Evolutionary conservation across 768 basidiomycete species (phyloP).

Genomic region (Strobilomyces echinocephalus): DNA sequence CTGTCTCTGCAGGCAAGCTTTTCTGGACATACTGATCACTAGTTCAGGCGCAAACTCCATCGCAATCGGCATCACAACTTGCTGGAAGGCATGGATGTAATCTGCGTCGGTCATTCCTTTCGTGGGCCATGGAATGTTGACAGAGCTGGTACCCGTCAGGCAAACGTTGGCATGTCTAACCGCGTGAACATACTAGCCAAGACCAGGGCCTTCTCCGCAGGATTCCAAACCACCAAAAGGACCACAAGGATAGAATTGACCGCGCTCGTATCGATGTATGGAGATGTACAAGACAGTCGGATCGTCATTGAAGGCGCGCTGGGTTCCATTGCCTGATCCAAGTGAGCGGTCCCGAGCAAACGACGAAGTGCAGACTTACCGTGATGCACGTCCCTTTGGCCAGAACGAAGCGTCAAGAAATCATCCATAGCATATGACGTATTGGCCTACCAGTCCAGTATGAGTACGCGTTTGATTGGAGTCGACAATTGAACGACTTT

Average conservation of each 20-base stretch:
- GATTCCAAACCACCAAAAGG: slow-evolving; percentile 85
- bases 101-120: slow-evolving; percentile 90
- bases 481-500: slow-evolving; percentile 72
- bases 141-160: slow-evolving; percentile 52
- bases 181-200: slow-evolving; percentile 67
- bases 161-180: slow-evolving; percentile 3
- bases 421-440: background rate
- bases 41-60: slow-evolving; percentile 95
- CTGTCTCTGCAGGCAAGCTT: background rate
- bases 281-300: slow-evolving; percentile 91
- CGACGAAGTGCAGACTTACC: slow-evolving; percentile 40
- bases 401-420: slow-evolving; percentile 9
- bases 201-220: slow-evolving; percentile 77
- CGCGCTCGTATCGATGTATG: slow-evolving; percentile 90
- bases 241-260: slow-evolving; percentile 88
- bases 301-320: slow-evolving; percentile 92
- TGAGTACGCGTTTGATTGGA: slow-evolving; percentile 73
- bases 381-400: slow-evolving; percentile 90
- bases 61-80: slow-evolving; percentile 94
- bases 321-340: slow-evolving; percentile 86
- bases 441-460: slow-evolving; percentile 83
- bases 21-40: slow-evolving; percentile 73
- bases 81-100: slow-evolving; percentile 94
- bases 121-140: slow-evolving; percentile 94
- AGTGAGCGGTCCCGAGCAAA: slow-evolving; percentile 7